A percentile compares a stretch with the other conserved stretches of the same genome.
Evolutionary conservation across 768 basidiomycete species (phyloP).

Genomic region (Thelephora ganbajun): DNA sequence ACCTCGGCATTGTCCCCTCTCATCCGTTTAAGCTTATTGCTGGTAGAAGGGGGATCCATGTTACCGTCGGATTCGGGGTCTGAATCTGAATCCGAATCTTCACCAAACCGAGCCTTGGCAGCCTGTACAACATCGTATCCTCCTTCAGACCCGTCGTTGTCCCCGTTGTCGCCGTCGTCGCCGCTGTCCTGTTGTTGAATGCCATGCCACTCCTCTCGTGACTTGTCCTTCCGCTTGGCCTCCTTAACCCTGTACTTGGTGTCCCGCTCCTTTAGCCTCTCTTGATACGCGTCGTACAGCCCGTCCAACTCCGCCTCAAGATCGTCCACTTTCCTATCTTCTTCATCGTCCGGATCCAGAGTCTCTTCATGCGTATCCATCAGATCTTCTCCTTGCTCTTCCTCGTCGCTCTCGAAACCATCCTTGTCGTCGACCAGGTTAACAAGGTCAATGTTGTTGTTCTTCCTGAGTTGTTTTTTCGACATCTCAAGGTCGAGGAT

Average conservation of each 20-base stretch:
- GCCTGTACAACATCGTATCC: slow-evolving; percentile 60
- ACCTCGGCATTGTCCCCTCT: slow-evolving; percentile 10
- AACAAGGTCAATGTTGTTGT: slow-evolving; percentile 18
- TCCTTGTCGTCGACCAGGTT: slow-evolving; percentile 28
- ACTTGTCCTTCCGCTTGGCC: slow-evolving; percentile 55
- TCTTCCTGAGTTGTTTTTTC: slow-evolving; percentile 29
- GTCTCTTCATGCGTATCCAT: slow-evolving; percentile 26
- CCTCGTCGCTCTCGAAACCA: slow-evolving; percentile 25
- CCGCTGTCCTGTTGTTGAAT: slow-evolving; percentile 33
- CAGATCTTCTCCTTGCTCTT: slow-evolving; percentile 28
- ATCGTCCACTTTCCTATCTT: slow-evolving; percentile 37
- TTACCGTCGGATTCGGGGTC: slow-evolving; percentile 29
- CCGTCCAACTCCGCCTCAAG: slow-evolving; percentile 84
- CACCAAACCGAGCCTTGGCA: slow-evolving; percentile 32
- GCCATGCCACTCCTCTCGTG: slow-evolving; percentile 74
- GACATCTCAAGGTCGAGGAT: slow-evolving; percentile 73
- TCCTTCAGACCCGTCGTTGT: slow-evolving; percentile 29
- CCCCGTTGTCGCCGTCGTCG: slow-evolving; percentile 20
- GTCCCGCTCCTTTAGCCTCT: slow-evolving; percentile 68
- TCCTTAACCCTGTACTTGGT: slow-evolving; percentile 79
- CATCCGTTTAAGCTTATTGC: slow-evolving; percentile 29
- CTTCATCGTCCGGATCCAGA: slow-evolving; percentile 57
- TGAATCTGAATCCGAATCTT: slow-evolving; percentile 37
- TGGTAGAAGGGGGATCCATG: slow-evolving; percentile 14
- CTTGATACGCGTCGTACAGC: slow-evolving; percentile 79